A percentile compares a stretch with the other conserved stretches of the same genome.
Evolutionary conservation across 2,329 filamentous ascomycete genomes (phyloP).

Genomic region (Alternaria infectoria): DNA sequence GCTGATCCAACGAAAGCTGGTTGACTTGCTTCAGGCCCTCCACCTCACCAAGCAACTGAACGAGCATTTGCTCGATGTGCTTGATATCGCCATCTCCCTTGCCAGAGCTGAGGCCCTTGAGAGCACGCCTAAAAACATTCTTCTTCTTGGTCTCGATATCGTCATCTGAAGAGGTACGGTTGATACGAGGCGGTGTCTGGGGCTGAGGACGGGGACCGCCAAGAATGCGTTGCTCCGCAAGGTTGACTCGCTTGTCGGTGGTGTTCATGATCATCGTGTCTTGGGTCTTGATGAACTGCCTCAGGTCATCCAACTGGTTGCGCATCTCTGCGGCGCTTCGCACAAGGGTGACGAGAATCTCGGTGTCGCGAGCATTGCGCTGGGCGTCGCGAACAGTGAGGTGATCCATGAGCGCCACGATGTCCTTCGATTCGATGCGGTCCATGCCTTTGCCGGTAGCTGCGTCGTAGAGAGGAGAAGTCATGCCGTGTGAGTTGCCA

Average conservation of each 20-base stretch:
- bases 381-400: slow-evolving; percentile 96
- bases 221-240: slow-evolving; percentile 80
- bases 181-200: slow-evolving; percentile 60
- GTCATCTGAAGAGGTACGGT: slow-evolving; percentile 58
- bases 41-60: slow-evolving; percentile 89
- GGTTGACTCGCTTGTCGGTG: slow-evolving; percentile 86
- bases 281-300: slow-evolving; percentile 86
- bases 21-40: slow-evolving; percentile 65
- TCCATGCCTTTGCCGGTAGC: slow-evolving; percentile 88
- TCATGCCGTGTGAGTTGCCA: slow-evolving; percentile 90
- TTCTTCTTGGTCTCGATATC: slow-evolving; percentile 78
- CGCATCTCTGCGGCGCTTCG: slow-evolving; percentile 96
- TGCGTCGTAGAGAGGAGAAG: slow-evolving; percentile 87
- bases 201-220: slow-evolving; percentile 84
- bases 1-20: slow-evolving; percentile 39
- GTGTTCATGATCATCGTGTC: slow-evolving; percentile 87
- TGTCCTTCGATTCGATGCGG: slow-evolving; percentile 92
- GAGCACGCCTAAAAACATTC: slow-evolving; percentile 91
- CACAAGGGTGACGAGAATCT: slow-evolving; percentile 93
- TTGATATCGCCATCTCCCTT: slow-evolving; percentile 87
- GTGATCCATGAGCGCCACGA: slow-evolving; percentile 97
- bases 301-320: slow-evolving; percentile 94
- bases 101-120: slow-evolving; percentile 80
- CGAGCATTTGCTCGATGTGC: slow-evolving; percentile 74
- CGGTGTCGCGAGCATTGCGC: slow-evolving; percentile 92